Base-by-base conservation (phyloP, 768 basidiomycete species). In the Austroboletus festivus region DNA sequence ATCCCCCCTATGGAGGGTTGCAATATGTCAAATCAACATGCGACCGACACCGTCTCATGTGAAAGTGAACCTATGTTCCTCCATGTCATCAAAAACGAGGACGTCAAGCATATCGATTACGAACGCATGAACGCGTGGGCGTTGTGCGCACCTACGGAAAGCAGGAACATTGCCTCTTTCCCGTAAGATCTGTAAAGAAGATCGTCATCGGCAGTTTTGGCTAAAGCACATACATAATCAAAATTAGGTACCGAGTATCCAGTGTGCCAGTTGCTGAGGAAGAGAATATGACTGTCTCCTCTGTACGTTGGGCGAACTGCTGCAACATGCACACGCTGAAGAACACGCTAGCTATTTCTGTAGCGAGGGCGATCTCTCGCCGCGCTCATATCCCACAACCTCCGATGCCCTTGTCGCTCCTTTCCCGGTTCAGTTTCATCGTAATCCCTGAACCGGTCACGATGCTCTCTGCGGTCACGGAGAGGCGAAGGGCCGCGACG, bases 361-460 rank as follows among this genome's bases (percentile, higher is more conserved):
- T 50, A 38, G 18, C 51, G 65, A 13, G 60, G 63, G 20, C 53
- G 58, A 30, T 77, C 69, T 52, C 80, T 72, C 42, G 68, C 59
- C 11, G 69, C 51, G 54, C 75, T 77, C 42, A 62, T 57, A 46
- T 79, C 76, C 82, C 82, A 82, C 38, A 77, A 62, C 55, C 72
- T 71, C 20, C 82, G 68, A 51, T 80, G 76, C 35, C 72, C 63
- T 50, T 70, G 73, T 38, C 78, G 56, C 45, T 61, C 66, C 38
- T 23, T 61, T 43, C 56, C 59, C 38, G 61, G 56, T 50, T 63
- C 68, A 12, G 38, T 44, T 47, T 58, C 58, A 42, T 62, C 56
- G 24, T 72, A 68, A 35, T 58, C 63, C 41, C 58, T 58, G 44
- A 48, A 18, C 16, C 55, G 55, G 45, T 33, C 48, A 37, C 42